Percentiles rank a stretch among this genome's conserved stretches.
Evolutionary conservation across 1,284 basidiomycete genomes (phyloP).

Genomic region (Bjerkandera adusta): DNA sequence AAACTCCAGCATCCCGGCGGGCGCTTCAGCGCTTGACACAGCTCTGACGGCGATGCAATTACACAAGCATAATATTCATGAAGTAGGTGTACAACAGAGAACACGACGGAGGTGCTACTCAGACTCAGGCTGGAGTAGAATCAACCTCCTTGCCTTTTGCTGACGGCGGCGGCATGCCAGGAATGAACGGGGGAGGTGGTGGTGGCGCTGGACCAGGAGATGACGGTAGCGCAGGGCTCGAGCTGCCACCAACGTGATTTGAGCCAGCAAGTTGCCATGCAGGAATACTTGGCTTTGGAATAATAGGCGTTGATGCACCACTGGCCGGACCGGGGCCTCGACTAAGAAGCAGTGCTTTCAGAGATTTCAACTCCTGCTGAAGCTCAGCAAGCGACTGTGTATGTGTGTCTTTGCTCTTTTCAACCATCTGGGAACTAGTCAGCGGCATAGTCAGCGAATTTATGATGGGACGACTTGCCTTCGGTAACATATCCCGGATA

Average conservation of each 20-base stretch:
- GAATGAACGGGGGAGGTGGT: slow-evolving; percentile 17
- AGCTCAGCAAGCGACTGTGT: slow-evolving; percentile 79
- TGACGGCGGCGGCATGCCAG: slow-evolving; percentile 14
- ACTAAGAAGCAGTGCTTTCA: slow-evolving; percentile 90
- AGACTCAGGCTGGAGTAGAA: slow-evolving; percentile 21
- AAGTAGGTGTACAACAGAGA: too few relatives aligned
- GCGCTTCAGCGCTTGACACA: too few relatives aligned
- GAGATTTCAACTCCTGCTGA: slow-evolving; percentile 92
- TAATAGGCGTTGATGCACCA: slow-evolving; percentile 47
- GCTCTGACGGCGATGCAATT: too few relatives aligned
- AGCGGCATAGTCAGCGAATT: slow-evolving; percentile 4
- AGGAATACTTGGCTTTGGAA: slow-evolving; percentile 74
- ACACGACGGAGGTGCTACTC: too few relatives aligned
- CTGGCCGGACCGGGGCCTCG: slow-evolving; percentile 56
- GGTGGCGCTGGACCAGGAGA: slow-evolving; percentile 18
- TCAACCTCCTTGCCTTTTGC: slow-evolving; percentile 33
- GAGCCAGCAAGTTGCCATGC: slow-evolving; percentile 77
- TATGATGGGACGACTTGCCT: slow-evolving; percentile 45
- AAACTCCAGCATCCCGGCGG: too few relatives aligned
- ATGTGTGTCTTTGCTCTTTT: slow-evolving; percentile 87
- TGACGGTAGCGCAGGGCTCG: slow-evolving; percentile 17
- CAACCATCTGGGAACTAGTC: slow-evolving; percentile 71
- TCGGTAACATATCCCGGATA: slow-evolving; percentile 88
- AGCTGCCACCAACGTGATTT: slow-evolving; percentile 20
- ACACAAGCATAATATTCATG: too few relatives aligned